Base-by-base conservation (phyloP, 1,284 basidiomycete genomes). In the Athelia psychrophila region DNA sequence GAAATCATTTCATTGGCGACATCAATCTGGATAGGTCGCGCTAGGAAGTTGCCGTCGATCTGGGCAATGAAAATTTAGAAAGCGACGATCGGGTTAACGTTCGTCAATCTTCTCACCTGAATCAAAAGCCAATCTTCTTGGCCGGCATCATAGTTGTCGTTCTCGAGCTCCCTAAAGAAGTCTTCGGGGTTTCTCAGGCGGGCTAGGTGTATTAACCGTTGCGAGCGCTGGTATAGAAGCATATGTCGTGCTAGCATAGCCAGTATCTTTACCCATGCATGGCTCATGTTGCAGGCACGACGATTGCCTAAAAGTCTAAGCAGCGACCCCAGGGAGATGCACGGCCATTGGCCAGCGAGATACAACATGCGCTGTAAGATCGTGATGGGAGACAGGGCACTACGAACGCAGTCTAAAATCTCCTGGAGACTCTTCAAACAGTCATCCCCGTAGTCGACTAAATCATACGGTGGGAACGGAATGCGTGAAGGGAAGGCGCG, bases 1-100 rank as follows among this genome's bases (percentile, higher is more conserved):
- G 56, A 51, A n/a, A 79, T 75, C 80, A 83, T 83, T 46, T 79
- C 67, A 3, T 58, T 49, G 1, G 79, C 73, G 2, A 79, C 66
- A 0, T 62, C 50, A 3, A 61, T 59, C 53, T 83, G 80, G 13
- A 79, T 52, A 1, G 64, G 55, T 5, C 79, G 71, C 18, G 69
- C 61, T 3, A 68, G 51, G 45, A 81, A 69, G 46, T 78, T 66
- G 1, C 65, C 61, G 47, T 81, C 75, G 15, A 80, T 63, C 77
- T 80, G 45, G 9, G 80, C 67, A 35, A 35, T 35, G 12, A n/a
- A 10, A 35, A 35, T 35, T 35, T 35, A 35, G 33, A n/a, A 35
- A 35, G n/a, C n/a, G 10, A n/a, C 33, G n/a, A 35, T n/a, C 10
- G n/a, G 33, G n/a, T 35, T n/a, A n/a, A n/a, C 33, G 33, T 10